Percentiles rank a stretch among this genome's conserved stretches.
These are phyloP conservation scores for Leccinum longicurvipes DNA, from an alignment of 768 basidiomycete genomes.

Conservation along the genomic window DNA sequence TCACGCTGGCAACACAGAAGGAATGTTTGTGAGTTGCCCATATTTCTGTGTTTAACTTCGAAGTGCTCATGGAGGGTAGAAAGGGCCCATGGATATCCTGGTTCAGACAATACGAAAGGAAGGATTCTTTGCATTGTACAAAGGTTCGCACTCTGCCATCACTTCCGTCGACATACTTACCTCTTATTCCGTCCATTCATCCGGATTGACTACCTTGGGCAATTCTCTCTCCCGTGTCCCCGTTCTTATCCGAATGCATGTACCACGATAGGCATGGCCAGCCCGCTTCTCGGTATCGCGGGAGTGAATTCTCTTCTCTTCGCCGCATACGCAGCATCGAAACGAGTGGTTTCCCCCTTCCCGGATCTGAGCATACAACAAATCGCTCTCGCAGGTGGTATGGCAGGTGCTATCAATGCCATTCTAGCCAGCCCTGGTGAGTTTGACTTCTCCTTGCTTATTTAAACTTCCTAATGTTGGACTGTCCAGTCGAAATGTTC, in stretches of 20 bases:
- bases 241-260: background rate
- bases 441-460: slow-evolving; percentile 6
- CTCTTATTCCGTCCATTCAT: background rate
- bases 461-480: background rate
- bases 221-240: background rate
- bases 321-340: slow-evolving; percentile 80
- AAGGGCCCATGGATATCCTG: slow-evolving; percentile 92
- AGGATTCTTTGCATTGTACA: slow-evolving; percentile 91
- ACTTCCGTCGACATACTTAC: background rate
- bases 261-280: slow-evolving; percentile 63
- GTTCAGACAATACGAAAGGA: slow-evolving; percentile 78
- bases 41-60: background rate
- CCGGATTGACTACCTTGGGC: background rate
- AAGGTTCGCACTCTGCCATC: slow-evolving; percentile 51
- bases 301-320: slow-evolving; percentile 96
- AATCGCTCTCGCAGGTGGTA: slow-evolving; percentile 80
- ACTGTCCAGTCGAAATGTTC: slow-evolving; percentile 84
- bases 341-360: slow-evolving; percentile 84
- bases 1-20: slow-evolving; percentile 44
- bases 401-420: slow-evolving; percentile 91
- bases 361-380: slow-evolving; percentile 77
- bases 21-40: slow-evolving; percentile 81
- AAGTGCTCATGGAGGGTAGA: slow-evolving; percentile 41
- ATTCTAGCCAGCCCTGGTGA: slow-evolving; percentile 86
- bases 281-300: slow-evolving; percentile 88